Evolutionary conservation across 176 grass and related monocot species (phyloP), one percentile per base, ranked within the genome.

Genomic region (Alloteropsis semialata): DNA sequence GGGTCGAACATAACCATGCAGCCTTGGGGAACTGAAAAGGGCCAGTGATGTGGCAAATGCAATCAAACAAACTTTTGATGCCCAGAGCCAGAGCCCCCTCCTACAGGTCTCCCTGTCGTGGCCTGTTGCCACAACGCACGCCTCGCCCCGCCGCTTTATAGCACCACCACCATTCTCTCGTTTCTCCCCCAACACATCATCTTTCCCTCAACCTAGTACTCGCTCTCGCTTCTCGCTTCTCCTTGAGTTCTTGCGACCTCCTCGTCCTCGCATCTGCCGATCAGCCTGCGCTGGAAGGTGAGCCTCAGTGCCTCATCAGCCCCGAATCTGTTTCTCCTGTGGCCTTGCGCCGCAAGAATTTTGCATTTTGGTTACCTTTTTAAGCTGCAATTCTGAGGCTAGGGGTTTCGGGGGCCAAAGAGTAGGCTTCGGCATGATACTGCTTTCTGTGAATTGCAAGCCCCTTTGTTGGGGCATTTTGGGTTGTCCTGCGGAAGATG

Each of bases 21-120:
- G 22, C 72, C 55, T 55, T 77, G 70, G 50, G 72, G 70, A 75
- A 10, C 87, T 42, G 71, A 62, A 89, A 80, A 70, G 62, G 49
- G 32, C 21, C 43, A 55, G 41, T 12, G 27, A 51, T 28, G 24
- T 39, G 65, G 39, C 45, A 34, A 36, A 22, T 24, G 62, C 77
- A 61, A 53, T 11, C 84, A 80, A 81, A 74, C 79, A 66, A 83
- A 38, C 67, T 54, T 53, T 32, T 54, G 42, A 13, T 43, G 58
- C 57, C 49, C 17, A 8, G 50, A 53, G 19, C 50, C 50, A 6
- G 17, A 10, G 55, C 7, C 8, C 54, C 22, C 61, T 32, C 22
- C 64, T 27, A 24, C 22, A 16, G n/a, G n/a, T 18, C 69, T 80
- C 76, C 51, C 29, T 84, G 75, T 81, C 80, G 24, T 33, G 3